Evolutionary conservation across 495 filamentous ascomycete genomes (phyloP).

Genomic region (Penicillium flavigenum): DNA sequence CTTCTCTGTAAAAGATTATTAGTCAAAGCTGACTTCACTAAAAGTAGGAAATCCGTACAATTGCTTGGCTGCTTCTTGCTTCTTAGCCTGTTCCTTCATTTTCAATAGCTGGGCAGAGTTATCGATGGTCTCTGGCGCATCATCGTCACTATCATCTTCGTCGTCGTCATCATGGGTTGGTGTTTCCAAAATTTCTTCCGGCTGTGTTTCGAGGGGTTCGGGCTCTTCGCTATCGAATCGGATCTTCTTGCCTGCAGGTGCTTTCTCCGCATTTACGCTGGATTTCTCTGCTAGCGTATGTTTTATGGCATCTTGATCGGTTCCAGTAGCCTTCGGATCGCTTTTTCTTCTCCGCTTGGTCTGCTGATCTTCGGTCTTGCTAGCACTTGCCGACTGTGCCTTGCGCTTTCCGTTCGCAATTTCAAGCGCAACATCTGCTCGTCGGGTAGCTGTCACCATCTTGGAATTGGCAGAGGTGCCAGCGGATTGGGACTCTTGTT

Average conservation of each 20-base stretch:
- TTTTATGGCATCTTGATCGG: slow-evolving; percentile 14
- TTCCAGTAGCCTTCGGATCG: slow-evolving; percentile 23
- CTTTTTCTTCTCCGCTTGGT: slow-evolving; percentile 44
- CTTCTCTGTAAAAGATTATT: slow-evolving; percentile 35
- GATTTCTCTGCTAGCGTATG: slow-evolving; percentile 16
- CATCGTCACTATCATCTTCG: slow-evolving; percentile 41
- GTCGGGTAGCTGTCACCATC: slow-evolving; percentile 44
- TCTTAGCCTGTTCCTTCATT: slow-evolving; percentile 44
- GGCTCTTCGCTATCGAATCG: slow-evolving; percentile 51
- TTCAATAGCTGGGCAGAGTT: slow-evolving; percentile 45
- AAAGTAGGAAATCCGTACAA: slow-evolving; percentile 24
- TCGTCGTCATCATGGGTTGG: slow-evolving; percentile 28
- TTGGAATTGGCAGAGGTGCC: slow-evolving; percentile 23
- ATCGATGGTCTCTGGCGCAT: slow-evolving; percentile 53
- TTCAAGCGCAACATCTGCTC: slow-evolving; percentile 25
- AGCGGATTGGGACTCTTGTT: slow-evolving; percentile 21
- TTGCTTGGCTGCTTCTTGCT: slow-evolving; percentile 37
- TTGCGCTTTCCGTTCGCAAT: slow-evolving; percentile 39
- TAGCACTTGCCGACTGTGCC: slow-evolving; percentile 22
- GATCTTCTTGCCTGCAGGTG: slow-evolving; percentile 31
- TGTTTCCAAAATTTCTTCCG: slow-evolving; percentile 25
- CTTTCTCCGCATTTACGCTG: slow-evolving; percentile 15
- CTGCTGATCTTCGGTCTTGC: slow-evolving; percentile 27
- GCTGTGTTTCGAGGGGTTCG: slow-evolving; percentile 24
- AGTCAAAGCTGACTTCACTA: slow-evolving; percentile 13